Conservation (phyloP, 129 eudicot genomes). For the Centaurea solstitialis region DNA sequence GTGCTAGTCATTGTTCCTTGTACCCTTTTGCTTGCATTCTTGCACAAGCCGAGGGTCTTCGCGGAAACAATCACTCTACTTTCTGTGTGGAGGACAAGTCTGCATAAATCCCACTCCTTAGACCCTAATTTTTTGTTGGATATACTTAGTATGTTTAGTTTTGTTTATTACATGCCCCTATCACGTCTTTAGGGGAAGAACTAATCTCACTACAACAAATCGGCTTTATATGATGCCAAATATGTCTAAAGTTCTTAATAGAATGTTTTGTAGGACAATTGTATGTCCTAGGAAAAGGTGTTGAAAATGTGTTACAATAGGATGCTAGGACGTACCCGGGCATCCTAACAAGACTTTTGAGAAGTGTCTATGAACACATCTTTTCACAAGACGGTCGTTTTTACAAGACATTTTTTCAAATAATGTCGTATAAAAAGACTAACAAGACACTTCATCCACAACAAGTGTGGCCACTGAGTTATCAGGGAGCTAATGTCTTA, state of each 20-base stretch:
- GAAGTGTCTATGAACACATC: neutral
- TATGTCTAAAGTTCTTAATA: neutral
- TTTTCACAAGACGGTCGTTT: neutral
- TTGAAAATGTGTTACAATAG: no score
- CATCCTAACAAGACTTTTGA: neutral
- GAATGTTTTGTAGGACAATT: neutral
- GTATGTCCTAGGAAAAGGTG: neutral
- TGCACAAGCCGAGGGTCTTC: neutral
- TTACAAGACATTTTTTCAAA: neutral
- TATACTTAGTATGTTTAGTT: neutral
- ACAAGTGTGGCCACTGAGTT: no score
- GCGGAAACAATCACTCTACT: neutral
- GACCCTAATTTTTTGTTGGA: neutral
- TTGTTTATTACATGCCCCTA: neutral
- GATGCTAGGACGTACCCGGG: neutral
- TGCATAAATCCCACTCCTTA: neutral
- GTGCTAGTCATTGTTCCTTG: neutral
- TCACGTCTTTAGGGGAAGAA: neutral
- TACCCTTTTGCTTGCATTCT: no score
- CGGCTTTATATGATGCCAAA: neutral
- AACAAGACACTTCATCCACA: neutral
- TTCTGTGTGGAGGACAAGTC: neutral
- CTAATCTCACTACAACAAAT: neutral
- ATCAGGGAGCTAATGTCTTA: no score
- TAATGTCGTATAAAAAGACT: neutral